Percentiles rank a stretch among this genome's conserved stretches.
Evolutionary conservation across 352 stramenopile genomes (phyloP).

Genomic region (Globisporangium spiculum): DNA sequence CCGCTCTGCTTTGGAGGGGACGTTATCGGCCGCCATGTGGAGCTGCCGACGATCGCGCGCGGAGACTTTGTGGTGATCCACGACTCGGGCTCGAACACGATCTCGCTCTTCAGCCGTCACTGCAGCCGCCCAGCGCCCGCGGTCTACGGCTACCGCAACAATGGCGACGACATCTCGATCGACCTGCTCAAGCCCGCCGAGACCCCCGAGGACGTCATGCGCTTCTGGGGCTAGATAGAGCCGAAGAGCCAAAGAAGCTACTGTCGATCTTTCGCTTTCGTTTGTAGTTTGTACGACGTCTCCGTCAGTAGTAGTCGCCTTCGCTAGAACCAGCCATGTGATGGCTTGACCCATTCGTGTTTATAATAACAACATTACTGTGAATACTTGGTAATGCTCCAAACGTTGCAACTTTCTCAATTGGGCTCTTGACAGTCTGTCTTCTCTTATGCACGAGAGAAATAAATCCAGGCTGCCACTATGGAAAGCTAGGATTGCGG

Average conservation of each 20-base stretch:
- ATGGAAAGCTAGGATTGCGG: constrained; percentile 19
- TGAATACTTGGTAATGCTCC: too few species aligned
- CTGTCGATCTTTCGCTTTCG: too few species aligned
- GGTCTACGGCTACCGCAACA: constrained; percentile 75
- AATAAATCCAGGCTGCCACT: too few species aligned
- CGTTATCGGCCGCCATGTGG: constrained; percentile 63
- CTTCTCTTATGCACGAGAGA: too few species aligned
- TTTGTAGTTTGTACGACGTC: too few species aligned
- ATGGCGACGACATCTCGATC: constrained; percentile 47
- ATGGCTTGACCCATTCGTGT: too few species aligned
- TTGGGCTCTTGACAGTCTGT: too few species aligned
- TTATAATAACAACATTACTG: too few species aligned
- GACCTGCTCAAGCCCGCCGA: constrained; percentile 75
- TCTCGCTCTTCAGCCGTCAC: constrained; percentile 86
- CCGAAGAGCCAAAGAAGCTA: too few species aligned
- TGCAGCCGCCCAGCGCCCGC: constrained; percentile 79
- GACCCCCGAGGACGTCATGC: constrained; percentile 72
- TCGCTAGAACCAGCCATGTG: too few species aligned
- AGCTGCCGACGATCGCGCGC: constrained; percentile 55
- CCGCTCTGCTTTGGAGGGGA: constrained; percentile 92
- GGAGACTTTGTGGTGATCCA: constrained; percentile 86
- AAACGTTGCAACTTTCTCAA: neutral
- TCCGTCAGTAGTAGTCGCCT: too few species aligned
- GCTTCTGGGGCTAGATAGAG: constrained; percentile 59
- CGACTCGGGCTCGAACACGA: constrained; percentile 86